phyloP scores from a whole-genome alignment of 2,329 filamentous ascomycete species.

The Mycocentrospora acerina region DNA sequence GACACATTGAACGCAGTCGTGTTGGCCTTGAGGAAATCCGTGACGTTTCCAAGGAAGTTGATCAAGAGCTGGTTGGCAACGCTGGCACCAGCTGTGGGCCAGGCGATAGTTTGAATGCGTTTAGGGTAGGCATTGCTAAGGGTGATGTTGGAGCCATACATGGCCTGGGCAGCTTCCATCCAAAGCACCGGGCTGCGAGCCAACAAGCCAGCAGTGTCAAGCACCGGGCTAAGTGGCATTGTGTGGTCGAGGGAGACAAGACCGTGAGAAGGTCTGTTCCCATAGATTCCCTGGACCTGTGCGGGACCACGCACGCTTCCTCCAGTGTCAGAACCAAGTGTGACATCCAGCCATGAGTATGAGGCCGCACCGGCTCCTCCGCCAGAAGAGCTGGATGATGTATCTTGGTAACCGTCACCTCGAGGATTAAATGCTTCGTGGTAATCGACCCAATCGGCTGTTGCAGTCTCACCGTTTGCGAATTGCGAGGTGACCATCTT shows the following conservation, averaged over 20 bases:
- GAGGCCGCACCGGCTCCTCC: conserved; percentile 48
- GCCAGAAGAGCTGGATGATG: conserved; percentile 51
- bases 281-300: conserved; percentile 52
- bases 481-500: conserved; percentile 52
- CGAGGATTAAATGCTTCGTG: conserved; percentile 48
- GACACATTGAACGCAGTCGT: conserved; percentile 41
- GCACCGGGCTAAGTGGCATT: conserved; percentile 51
- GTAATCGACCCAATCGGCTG: conserved; percentile 54
- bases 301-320: conserved; percentile 53
- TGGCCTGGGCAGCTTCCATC: conserved; percentile 46
- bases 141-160: conserved; percentile 51
- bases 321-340: conserved; percentile 53
- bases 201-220: conserved; percentile 52
- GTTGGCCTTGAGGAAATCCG: conserved; percentile 45
- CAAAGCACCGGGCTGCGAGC: conserved; percentile 49
- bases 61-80: conserved; percentile 42
- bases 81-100: conserved; percentile 39
- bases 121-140: conserved; percentile 45
- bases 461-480: conserved; percentile 50
- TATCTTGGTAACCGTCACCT: conserved; percentile 49
- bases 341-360: conserved; percentile 54
- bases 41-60: conserved; percentile 48
- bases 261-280: conserved; percentile 52
- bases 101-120: conserved; percentile 46
- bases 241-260: conserved; percentile 51